Base-by-base conservation (phyloP, 306 rosid species). In the Fragaria nilgerrensis region DNA sequence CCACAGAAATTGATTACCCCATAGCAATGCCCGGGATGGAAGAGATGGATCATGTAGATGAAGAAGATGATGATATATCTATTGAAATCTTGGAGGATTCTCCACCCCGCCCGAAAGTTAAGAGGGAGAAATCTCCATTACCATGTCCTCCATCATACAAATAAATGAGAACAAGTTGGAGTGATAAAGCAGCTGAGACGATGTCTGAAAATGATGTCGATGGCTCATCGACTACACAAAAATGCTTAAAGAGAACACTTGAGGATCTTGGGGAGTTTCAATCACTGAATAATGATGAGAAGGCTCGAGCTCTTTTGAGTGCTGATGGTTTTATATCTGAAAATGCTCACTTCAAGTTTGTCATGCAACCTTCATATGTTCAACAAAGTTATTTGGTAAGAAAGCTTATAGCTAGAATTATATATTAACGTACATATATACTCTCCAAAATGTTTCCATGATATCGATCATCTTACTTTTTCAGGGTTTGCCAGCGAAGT, bases 261-360 rank as follows among this genome's bases (percentile, higher is more conserved):
- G 11, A 25, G 41, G 36, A 19, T 34, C 16, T 19, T 56, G 7
- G 3, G n/a, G 23, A 12, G 29, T 43, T 20, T 75, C 8, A 32
- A 8, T 36, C 53, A 32, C 2, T 45, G 23, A 25, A 12, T 44
- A 6, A 15, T 25, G 14, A 7, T 25, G 73, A 72, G n/a, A 55
- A 20, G 8, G 27, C 61, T 20, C 61, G 25, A 55, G 61, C 61
- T 55, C 61, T 55, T 20, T n/a, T 22, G 58, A 79, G 67, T 3
- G 72, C 73, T 23, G 11, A 11, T 12, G 66, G 34, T 19, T 80
- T 80, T 23, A 19, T 39, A 61, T 50, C 70, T 1, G 6, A 8
- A 1, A 70, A 50, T 1, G 70, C 80, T 19, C 32, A 39, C 11
- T 81, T 76, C 66, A 41, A 27, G 50, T n/a, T 81, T 2, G 64